Evolutionary conservation across 768 basidiomycete genomes (phyloP).

Genomic region (Xerocomus brunneocitrinus): DNA sequence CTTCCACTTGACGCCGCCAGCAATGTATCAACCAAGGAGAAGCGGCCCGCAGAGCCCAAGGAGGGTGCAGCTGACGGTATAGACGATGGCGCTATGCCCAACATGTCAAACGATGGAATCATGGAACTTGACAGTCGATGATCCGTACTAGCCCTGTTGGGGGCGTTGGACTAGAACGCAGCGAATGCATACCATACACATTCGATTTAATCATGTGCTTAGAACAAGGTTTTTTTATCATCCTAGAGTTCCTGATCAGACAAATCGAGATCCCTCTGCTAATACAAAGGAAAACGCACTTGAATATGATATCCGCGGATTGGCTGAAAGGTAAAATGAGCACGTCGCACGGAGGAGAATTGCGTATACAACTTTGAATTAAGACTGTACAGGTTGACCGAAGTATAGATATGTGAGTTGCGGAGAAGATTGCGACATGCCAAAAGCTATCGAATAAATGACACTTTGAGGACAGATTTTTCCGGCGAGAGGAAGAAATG

Average conservation of each 20-base stretch:
- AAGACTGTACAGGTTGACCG: too few species aligned
- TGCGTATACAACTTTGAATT: too few species aligned
- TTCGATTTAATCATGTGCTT: slow-evolving; percentile 9
- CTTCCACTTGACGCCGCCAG: slow-evolving; percentile 3
- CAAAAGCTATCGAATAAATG: too few species aligned
- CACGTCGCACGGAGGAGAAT: too few species aligned
- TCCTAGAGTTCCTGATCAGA: neutral
- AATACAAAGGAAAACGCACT: neutral
- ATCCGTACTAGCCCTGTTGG: neutral
- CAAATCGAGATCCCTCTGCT: neutral
- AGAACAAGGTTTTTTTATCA: slow-evolving; percentile 1
- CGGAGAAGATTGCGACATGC: too few species aligned
- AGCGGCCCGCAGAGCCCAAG: slow-evolving; percentile 2
- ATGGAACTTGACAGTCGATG: slow-evolving; percentile 4
- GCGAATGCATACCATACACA: slow-evolving; percentile 5
- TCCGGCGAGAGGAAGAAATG: too few species aligned
- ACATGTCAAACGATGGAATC: neutral
- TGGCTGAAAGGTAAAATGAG: too few species aligned
- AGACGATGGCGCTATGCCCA: neutral
- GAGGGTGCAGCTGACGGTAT: neutral
- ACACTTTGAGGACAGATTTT: too few species aligned
- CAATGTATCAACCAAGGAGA: neutral
- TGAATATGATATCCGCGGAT: too few species aligned
- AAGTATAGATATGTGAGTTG: too few species aligned
- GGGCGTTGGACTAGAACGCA: neutral